Conservation (phyloP, 106 monocot species). For the Agapanthus africanus region DNA sequence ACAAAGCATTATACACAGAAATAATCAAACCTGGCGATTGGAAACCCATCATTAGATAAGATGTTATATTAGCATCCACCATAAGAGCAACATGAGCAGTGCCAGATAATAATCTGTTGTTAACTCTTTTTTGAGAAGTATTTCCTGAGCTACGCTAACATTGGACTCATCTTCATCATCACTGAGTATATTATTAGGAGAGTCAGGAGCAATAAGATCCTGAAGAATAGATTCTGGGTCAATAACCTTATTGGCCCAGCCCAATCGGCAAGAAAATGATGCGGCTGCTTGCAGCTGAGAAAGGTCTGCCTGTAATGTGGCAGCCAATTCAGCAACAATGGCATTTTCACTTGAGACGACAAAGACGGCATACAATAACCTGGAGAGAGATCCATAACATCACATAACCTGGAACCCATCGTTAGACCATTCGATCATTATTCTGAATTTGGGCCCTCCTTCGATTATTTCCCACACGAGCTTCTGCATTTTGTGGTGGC, state of each 20-base stretch:
- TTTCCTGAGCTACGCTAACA: slow-evolving; percentile 47
- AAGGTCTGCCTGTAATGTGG: slow-evolving; percentile 93
- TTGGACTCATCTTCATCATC: slow-evolving; percentile 86
- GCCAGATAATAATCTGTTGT: slow-evolving; percentile 34
- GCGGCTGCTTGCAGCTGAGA: slow-evolving; percentile 94
- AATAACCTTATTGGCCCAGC: slow-evolving; percentile 90
- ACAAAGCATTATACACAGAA: too few relatives aligned
- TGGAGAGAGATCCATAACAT: too few relatives aligned
- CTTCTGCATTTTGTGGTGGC: too few relatives aligned
- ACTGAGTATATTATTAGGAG: slow-evolving; percentile 42
- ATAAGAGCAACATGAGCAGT: slow-evolving; percentile 71
- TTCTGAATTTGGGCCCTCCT: too few relatives aligned
- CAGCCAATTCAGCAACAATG: slow-evolving; percentile 89
- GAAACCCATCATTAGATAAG: slow-evolving; percentile 99
- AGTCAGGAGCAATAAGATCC: slow-evolving; percentile 31
- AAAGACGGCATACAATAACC: slow-evolving; percentile 98
- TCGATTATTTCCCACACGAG: too few relatives aligned
- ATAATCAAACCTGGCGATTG: slow-evolving; percentile 75
- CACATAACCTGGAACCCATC: too few relatives aligned
- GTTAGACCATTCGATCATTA: too few relatives aligned
- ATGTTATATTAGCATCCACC: slow-evolving; percentile 99
- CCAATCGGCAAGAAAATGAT: slow-evolving; percentile 92
- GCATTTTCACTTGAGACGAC: slow-evolving; percentile 99
- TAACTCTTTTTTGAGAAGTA: slow-evolving; percentile 21
- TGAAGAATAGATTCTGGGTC: slow-evolving; percentile 75